Conservation (phyloP, 1,284 basidiomycete species). For the Ceratobasidium sp. region DNA sequence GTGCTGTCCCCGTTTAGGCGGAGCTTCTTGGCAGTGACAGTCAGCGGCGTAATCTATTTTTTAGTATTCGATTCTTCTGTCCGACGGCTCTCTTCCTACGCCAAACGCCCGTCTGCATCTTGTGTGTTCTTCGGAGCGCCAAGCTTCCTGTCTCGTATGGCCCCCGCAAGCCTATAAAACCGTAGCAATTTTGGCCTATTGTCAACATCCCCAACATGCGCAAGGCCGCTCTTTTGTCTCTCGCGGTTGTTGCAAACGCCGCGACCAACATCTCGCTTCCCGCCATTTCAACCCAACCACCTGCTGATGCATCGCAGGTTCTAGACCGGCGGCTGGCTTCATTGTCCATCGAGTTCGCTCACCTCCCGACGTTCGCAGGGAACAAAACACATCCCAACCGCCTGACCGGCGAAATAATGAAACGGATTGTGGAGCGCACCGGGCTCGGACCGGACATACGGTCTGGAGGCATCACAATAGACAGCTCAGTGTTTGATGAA, state of each 20-base stretch:
- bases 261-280: conserved; percentile 5
- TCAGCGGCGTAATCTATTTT: neutral
- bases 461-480: conserved; percentile 57
- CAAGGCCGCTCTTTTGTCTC: neutral
- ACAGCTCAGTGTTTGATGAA: conserved; percentile 54
- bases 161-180: neutral
- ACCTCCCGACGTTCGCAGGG: conserved; percentile 54
- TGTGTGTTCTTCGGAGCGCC: neutral
- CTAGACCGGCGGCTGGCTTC: conserved; percentile 54
- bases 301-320: conserved; percentile 51
- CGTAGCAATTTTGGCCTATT: neutral
- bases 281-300: conserved; percentile 4
- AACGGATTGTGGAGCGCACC: conserved; percentile 54
- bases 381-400: conserved; percentile 54
- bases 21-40: neutral
- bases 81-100: neutral
- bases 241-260: neutral
- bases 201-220: neutral
- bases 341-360: conserved; percentile 56
- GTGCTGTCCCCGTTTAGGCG: neutral
- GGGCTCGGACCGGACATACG: conserved; percentile 54
- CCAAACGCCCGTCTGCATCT: neutral
- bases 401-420: conserved; percentile 54
- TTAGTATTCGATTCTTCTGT: neutral
- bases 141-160: neutral